These are phyloP conservation scores for Colletotrichum endophyticum DNA, from an alignment of 2,329 filamentous ascomycete species.

Conservation along the genomic window DNA sequence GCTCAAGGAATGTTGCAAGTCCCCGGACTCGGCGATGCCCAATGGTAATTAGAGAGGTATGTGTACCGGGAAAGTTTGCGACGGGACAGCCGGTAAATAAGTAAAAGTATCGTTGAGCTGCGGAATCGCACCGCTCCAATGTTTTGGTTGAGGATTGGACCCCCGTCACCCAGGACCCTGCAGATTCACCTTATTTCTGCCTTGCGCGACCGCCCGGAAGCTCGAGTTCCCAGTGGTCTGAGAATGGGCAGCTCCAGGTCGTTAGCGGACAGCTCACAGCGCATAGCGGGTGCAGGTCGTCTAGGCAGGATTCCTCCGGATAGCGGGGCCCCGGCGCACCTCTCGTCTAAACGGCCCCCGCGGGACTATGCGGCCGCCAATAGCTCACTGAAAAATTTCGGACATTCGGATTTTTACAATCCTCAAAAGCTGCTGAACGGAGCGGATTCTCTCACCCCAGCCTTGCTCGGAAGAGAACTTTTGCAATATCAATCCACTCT, in stretches of 20 bases:
- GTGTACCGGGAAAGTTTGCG: not conserved
- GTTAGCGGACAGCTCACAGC: not conserved
- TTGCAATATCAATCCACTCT: not conserved
- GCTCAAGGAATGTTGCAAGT: not conserved
- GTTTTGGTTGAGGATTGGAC: constrained; percentile 18
- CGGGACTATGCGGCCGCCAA: not conserved
- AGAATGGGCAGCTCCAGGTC: not conserved
- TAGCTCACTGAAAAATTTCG: constrained; percentile 11
- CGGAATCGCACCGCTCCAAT: constrained; percentile 6
- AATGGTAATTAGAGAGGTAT: not conserved
- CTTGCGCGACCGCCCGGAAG: constrained; percentile 17
- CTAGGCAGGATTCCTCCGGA: not conserved
- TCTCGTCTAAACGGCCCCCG: constrained; percentile 1
- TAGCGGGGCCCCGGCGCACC: constrained; percentile 9
- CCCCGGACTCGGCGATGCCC: not conserved
- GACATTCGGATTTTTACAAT: constrained; percentile 16
- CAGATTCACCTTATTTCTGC: constrained; percentile 18
- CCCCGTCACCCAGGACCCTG: constrained; percentile 4
- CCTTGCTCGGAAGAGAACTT: not conserved
- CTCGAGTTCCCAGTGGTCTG: constrained; percentile 15
- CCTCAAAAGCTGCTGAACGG: constrained; percentile 4
- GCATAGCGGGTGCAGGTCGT: not conserved
- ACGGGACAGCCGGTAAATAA: not conserved
- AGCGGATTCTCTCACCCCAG: not conserved
- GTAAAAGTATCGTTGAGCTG: constrained; percentile 4